Base-by-base conservation (phyloP, 768 basidiomycete species). In the Collybia sordida region DNA sequence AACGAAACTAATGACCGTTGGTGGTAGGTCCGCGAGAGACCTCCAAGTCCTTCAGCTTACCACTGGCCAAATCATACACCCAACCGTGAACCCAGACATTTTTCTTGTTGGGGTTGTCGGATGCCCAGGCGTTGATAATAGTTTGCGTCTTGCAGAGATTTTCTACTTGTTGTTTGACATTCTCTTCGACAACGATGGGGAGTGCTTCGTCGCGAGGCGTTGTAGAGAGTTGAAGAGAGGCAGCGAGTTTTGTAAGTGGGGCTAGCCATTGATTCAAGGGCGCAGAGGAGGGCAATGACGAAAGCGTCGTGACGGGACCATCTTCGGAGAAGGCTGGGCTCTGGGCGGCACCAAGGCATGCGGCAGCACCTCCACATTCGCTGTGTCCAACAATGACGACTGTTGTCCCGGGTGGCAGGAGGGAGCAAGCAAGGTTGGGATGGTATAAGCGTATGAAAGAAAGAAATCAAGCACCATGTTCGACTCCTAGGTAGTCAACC, bases 381-480 rank as follows among this genome's bases (percentile, higher is more conserved):
- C 86, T 83, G 64, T 96, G 93, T 15, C 93, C 93, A 21, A 86
- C 88, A 58, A 95, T 71, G 53, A 91, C 72, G 52, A 95, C 90
- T 92, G 59, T 42, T 54, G 52, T 40, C 36, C 50, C 49, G 59
- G 57, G 55, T 51, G 61, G 49, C 27, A 36, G 37, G 24, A 55
- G 50, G 45, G 48, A 60, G 47, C 45, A 49, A 7, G 47, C 42
- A 57, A 54, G 64, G 65, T 72, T 70, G 64, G 31, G 71, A 61
- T 69, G 53, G 53, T 48, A 54, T 52, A 55, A 45, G 4, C 28
- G 51, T 18, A 47, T 42, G 53, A 49, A 45, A 52, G 43, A 24
- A 64, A 60, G 65, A 63, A 56, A 65, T 51, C 59, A 80, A 75
- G 64, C 64, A 91, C 91, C 81, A 74, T 94, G 88, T 69, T 86